These are phyloP conservation scores for Penicillium verhagenii DNA, from an alignment of 495 filamentous ascomycete genomes.

Conservation along the genomic window DNA sequence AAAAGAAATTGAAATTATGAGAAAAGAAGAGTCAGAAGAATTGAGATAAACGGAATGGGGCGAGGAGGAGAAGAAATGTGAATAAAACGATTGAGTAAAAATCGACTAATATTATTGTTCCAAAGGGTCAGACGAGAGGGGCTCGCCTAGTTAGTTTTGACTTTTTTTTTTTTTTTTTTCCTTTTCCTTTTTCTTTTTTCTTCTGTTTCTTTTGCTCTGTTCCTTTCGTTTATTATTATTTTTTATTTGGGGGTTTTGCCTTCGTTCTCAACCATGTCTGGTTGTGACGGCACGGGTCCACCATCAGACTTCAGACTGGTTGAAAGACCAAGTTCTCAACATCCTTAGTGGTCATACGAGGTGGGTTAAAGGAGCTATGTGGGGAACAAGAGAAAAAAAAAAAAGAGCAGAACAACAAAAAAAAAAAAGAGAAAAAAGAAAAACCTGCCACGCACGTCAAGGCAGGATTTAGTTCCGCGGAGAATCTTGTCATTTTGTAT, in stretches of 20 bases:
- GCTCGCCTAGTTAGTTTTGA: slow-evolving; percentile 16
- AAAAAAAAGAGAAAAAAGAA: background rate
- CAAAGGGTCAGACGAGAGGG: slow-evolving; percentile 19
- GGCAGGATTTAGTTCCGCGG: slow-evolving; percentile 7
- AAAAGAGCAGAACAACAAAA: background rate
- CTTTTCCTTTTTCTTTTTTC: slow-evolving; percentile 12
- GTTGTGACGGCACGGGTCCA: slow-evolving; percentile 21
- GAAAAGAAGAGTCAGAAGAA: slow-evolving; percentile 37
- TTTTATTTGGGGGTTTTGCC: slow-evolving; percentile 12
- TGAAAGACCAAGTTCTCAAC: background rate
- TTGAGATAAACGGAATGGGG: slow-evolving; percentile 27
- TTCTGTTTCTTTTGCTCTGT: slow-evolving; percentile 6
- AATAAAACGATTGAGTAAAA: slow-evolving; percentile 41
- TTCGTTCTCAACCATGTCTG: slow-evolving; percentile 10
- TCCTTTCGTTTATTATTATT: slow-evolving; percentile 1
- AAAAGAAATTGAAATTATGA: slow-evolving; percentile 45
- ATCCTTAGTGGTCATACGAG: slow-evolving; percentile 1
- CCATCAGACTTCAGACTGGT: slow-evolving; percentile 7
- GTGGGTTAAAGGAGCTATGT: background rate
- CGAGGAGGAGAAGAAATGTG: slow-evolving; percentile 23
- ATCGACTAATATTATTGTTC: slow-evolving; percentile 20
- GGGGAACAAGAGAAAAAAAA: background rate
- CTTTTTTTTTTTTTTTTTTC: slow-evolving; percentile 17
- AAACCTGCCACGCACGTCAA: background rate
- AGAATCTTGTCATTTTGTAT: too few relatives aligned